Evolutionary conservation across 495 filamentous ascomycete genomes (phyloP).

Genomic region (Polyplosphaeria fusca): DNA sequence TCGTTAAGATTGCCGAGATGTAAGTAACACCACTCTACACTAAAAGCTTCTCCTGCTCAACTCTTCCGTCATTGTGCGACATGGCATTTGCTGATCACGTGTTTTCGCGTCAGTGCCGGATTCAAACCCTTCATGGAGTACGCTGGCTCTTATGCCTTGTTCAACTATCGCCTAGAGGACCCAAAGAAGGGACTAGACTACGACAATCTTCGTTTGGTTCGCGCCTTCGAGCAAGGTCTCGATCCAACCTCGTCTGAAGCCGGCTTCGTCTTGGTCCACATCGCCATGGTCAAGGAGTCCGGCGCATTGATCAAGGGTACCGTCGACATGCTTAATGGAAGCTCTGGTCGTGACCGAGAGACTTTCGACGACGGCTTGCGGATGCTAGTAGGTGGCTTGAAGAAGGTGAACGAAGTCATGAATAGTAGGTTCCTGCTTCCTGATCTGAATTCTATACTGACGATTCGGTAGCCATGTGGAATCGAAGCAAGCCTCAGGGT

Average conservation of each 20-base stretch:
- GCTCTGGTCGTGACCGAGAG: constrained; percentile 50
- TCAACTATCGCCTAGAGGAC: constrained; percentile 76
- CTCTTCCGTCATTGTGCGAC: neutral
- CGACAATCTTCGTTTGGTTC: constrained; percentile 76
- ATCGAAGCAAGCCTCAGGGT: constrained; percentile 68
- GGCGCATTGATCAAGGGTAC: constrained; percentile 66
- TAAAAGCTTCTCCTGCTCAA: neutral
- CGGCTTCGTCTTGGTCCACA: constrained; percentile 66
- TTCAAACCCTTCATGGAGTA: constrained; percentile 95
- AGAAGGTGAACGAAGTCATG: constrained; percentile 72
- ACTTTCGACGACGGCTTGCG: constrained; percentile 62
- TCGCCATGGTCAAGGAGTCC: constrained; percentile 67
- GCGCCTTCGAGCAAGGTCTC: constrained; percentile 82
- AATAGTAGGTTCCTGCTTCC: constrained; percentile 53
- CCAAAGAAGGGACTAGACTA: constrained; percentile 65
- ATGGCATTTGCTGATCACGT: constrained; percentile 24
- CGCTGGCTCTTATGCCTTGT: constrained; percentile 84
- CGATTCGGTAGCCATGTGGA: constrained; percentile 70
- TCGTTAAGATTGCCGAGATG: constrained; percentile 74
- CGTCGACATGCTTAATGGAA: constrained; percentile 60
- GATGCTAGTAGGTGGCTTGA: constrained; percentile 60
- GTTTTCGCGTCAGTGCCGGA: constrained; percentile 46
- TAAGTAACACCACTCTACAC: constrained; percentile 47
- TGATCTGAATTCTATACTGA: constrained; percentile 1
- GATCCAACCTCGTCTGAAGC: constrained; percentile 86